phyloP scores from a whole-genome alignment of 768 basidiomycete genomes.

The Tephrocybe sp. region DNA sequence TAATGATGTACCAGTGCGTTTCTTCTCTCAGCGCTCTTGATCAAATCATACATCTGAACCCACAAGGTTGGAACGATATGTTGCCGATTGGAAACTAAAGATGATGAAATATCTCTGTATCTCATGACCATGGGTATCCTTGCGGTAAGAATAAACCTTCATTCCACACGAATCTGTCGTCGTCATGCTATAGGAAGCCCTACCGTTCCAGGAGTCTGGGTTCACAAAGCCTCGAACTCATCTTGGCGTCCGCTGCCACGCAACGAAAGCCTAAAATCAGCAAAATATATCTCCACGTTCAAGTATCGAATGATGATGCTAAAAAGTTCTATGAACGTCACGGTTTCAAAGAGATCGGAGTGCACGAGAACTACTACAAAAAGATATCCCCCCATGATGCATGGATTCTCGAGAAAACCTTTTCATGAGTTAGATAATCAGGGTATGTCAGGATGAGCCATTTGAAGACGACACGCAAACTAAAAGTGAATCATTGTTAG shows the following conservation, averaged over 20 bases:
- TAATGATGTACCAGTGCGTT: slow-evolving; percentile 78
- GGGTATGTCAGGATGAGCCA: background rate
- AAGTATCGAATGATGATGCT: slow-evolving; percentile 75
- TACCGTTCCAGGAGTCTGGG: slow-evolving; percentile 82
- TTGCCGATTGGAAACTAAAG: slow-evolving; percentile 76
- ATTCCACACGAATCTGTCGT: slow-evolving; percentile 9
- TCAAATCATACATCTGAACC: slow-evolving; percentile 14
- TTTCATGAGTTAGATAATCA: slow-evolving; percentile 25
- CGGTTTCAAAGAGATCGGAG: slow-evolving; percentile 68
- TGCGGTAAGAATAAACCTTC: slow-evolving; percentile 55
- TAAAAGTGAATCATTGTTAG: slow-evolving; percentile 1
- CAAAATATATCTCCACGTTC: slow-evolving; percentile 83
- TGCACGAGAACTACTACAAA: slow-evolving; percentile 84
- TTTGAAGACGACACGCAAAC: background rate
- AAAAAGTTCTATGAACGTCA: slow-evolving; percentile 83
- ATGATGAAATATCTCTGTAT: slow-evolving; percentile 61
- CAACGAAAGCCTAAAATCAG: slow-evolving; percentile 62
- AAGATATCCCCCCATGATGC: slow-evolving; percentile 84
- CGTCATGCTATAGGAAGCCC: slow-evolving; percentile 47
- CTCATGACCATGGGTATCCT: slow-evolving; percentile 93
- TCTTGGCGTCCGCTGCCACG: slow-evolving; percentile 62
- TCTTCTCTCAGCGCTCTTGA: slow-evolving; percentile 8
- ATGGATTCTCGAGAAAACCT: slow-evolving; percentile 77
- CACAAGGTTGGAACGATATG: slow-evolving; percentile 77
- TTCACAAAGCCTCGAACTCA: slow-evolving; percentile 65